Evolutionary conservation across 306 rosid genomes (phyloP).

Genomic region (Glycine tomentella): DNA sequence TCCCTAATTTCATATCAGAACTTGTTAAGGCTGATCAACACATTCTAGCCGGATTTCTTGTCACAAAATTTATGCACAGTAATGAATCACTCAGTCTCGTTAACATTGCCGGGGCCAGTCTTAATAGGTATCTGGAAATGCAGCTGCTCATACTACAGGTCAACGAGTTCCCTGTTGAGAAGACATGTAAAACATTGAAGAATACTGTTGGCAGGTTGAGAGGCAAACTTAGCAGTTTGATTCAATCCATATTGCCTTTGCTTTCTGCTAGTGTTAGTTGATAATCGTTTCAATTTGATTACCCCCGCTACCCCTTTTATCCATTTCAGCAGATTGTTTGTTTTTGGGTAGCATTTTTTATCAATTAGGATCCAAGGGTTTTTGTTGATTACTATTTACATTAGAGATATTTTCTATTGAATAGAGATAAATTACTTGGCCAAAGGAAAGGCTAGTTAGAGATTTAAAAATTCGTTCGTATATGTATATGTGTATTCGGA

Average conservation of each 20-base stretch:
- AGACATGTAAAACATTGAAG: conserved; percentile 60
- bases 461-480: conserved; percentile 35
- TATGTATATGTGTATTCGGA: conserved; percentile 23
- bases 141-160: conserved; percentile 60
- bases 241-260: conserved; percentile 61
- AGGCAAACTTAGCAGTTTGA: conserved; percentile 60
- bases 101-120: conserved; percentile 74
- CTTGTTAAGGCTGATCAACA: conserved; percentile 90
- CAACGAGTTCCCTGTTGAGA: conserved; percentile 54
- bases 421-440: conserved; percentile 8
- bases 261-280: conserved; percentile 47
- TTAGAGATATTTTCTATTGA: conserved; percentile 27
- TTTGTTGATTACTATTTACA: conserved; percentile 33
- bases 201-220: conserved; percentile 62
- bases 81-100: conserved; percentile 72
- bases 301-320: conserved; percentile 1
- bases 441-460: conserved; percentile 31
- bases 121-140: conserved; percentile 71
- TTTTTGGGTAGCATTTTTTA: conserved; percentile 29
- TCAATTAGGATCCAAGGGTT: conserved; percentile 39
- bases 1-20: conserved; percentile 80
- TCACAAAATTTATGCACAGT: conserved; percentile 82
- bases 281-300: conserved; percentile 15
- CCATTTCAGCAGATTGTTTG: conserved; percentile 16
- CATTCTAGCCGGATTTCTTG: conserved; percentile 81